Evolutionary conservation across 179 eudicot species (phyloP).

Genomic region (Silene noctiflora): DNA sequence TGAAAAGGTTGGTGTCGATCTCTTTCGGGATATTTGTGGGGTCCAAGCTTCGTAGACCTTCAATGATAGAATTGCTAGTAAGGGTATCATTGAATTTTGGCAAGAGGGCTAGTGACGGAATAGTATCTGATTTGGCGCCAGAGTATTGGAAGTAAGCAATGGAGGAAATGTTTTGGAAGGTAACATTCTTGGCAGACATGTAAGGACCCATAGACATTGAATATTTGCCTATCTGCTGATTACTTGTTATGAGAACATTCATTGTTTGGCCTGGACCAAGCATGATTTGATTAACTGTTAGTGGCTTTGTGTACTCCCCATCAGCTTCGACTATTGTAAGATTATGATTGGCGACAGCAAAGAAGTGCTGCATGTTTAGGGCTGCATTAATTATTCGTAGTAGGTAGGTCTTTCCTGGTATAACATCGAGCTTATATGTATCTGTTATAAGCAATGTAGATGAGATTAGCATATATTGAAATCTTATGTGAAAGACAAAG

Average conservation of each 20-base stretch:
- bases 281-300: conserved; percentile 51
- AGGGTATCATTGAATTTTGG: conserved; percentile 54
- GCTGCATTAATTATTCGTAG: conserved; percentile 65
- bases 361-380: conserved; percentile 66
- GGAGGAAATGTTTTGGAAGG: conserved; percentile 52
- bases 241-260: conserved; percentile 53
- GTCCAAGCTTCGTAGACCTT: conserved; percentile 45
- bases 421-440: conserved; percentile 47
- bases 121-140: conserved; percentile 36
- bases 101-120: conserved; percentile 38
- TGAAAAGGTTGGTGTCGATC: conserved; percentile 53
- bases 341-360: conserved; percentile 62
- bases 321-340: conserved; percentile 66
- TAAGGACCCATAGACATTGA: conserved; percentile 67
- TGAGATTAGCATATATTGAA: not conserved
- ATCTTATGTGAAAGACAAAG: not conserved
- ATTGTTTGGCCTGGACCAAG: conserved; percentile 70
- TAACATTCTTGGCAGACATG: conserved; percentile 57
- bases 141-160: conserved; percentile 54
- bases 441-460: conserved; percentile 37
- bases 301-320: conserved; percentile 62
- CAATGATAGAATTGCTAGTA: conserved; percentile 48
- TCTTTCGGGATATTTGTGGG: conserved; percentile 40
- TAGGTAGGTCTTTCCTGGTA: conserved; percentile 62
- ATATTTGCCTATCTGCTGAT: conserved; percentile 49